phyloP scores from a whole-genome alignment of 441 rosid species.

The Geranium incanum region DNA sequence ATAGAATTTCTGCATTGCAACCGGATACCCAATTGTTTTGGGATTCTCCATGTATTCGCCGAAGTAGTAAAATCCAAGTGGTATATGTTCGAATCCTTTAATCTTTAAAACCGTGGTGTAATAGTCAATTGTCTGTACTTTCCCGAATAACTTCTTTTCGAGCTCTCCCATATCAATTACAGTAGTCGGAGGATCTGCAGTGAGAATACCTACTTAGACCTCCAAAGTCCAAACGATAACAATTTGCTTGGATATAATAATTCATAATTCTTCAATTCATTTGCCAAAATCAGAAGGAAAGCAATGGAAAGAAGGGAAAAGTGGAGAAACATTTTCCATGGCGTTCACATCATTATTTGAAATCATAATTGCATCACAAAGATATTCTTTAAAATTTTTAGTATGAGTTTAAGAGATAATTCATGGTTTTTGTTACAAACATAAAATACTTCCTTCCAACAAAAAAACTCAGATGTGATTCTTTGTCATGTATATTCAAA shows the following conservation, averaged over 20 bases:
- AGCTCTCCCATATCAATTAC: constrained; percentile 44
- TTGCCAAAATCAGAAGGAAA: not conserved
- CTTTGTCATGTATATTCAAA: not conserved
- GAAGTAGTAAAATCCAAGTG: constrained; percentile 58
- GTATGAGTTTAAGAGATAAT: not conserved
- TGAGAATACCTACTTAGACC: constrained; percentile 17
- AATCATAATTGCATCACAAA: not conserved
- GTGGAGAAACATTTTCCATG: not conserved
- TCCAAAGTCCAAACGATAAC: not conserved
- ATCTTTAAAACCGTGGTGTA: constrained; percentile 56
- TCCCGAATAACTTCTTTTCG: constrained; percentile 48
- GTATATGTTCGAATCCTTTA: constrained; percentile 49
- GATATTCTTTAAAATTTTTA: not conserved
- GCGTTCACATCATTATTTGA: not conserved
- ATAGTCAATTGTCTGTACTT: constrained; percentile 62
- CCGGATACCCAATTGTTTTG: constrained; percentile 53
- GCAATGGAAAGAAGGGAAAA: not conserved
- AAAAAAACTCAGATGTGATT: not conserved
- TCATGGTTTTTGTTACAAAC: not conserved
- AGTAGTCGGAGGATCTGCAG: constrained; percentile 39
- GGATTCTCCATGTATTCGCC: constrained; percentile 63
- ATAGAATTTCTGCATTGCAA: constrained; percentile 68
- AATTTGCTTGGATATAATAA: not conserved
- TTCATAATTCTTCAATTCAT: not conserved
- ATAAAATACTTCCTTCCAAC: not conserved